phyloP scores from a whole-genome alignment of 306 rosid genomes.

The Acacia crassicarpa region DNA sequence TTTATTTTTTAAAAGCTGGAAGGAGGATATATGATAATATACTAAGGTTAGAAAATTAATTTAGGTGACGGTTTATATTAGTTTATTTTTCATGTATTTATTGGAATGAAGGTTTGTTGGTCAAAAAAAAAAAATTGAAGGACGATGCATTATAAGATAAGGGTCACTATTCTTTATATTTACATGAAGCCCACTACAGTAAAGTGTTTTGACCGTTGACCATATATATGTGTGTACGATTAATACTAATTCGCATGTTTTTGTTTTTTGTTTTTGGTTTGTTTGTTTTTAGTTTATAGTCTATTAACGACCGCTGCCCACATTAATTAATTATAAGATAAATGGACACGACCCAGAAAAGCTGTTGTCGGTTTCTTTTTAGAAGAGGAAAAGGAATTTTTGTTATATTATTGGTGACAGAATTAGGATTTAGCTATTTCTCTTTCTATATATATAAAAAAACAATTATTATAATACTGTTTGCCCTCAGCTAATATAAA shows the following conservation, averaged over 20 bases:
- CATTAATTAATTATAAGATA: too few relatives aligned
- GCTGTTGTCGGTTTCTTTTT: not conserved
- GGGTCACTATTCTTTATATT: not conserved
- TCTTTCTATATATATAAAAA: not conserved
- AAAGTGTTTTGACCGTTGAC: not conserved
- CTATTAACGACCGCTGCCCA: not conserved
- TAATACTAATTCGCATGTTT: not conserved
- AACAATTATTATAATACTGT: too few relatives aligned
- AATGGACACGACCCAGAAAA: not conserved
- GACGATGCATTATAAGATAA: not conserved
- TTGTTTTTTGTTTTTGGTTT: too few relatives aligned
- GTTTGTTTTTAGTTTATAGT: not conserved
- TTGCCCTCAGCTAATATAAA: too few relatives aligned
- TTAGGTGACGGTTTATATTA: not conserved
- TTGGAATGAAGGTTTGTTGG: slow-evolving; percentile 14
- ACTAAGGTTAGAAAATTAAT: slow-evolving; percentile 16
- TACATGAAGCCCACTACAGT: not conserved
- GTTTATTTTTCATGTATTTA: slow-evolving; percentile 13
- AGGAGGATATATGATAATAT: not conserved
- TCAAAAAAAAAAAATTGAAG: not conserved
- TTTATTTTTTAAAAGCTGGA: too few relatives aligned
- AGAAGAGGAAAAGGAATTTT: not conserved
- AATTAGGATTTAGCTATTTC: not conserved
- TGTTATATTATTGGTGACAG: not conserved
- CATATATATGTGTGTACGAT: too few relatives aligned